These are phyloP conservation scores for Toxoplasma gondii DNA, from an alignment of 169 alveolate genomes.

Conservation along the genomic window DNA sequence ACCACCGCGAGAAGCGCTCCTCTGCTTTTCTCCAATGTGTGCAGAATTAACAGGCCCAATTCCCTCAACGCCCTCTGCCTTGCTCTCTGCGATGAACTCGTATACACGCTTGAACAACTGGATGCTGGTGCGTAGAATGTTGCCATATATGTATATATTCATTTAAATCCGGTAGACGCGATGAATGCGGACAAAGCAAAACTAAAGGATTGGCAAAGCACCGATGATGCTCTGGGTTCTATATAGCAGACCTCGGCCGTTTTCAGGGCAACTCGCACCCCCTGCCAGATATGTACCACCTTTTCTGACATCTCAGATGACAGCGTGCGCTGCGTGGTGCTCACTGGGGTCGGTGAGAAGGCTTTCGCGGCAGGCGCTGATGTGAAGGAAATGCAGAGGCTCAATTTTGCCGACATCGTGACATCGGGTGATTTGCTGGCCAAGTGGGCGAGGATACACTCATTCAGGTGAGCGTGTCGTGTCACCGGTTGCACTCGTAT, in stretches of 20 bases:
- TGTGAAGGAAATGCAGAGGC: not conserved
- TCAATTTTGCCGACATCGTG: not conserved
- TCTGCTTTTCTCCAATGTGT: not conserved
- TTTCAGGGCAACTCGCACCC: too few relatives aligned
- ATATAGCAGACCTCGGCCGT: too few relatives aligned
- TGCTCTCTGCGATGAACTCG: conserved; percentile 82
- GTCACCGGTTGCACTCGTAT: not conserved
- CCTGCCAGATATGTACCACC: too few relatives aligned
- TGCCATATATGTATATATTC: too few relatives aligned
- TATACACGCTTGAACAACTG: conserved; percentile 63
- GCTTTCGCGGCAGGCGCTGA: conserved; percentile 1
- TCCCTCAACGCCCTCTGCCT: conserved; percentile 87
- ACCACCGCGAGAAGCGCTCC: too few relatives aligned
- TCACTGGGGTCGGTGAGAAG: conserved; percentile 82
- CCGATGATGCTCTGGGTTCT: too few relatives aligned
- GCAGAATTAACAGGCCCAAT: conserved; percentile 82
- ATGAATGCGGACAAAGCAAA: too few relatives aligned
- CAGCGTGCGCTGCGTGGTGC: conserved; percentile 81
- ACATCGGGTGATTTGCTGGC: not conserved
- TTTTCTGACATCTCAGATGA: conserved; percentile 53
- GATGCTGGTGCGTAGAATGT: conserved; percentile 66
- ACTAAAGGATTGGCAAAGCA: too few relatives aligned
- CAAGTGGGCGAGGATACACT: not conserved
- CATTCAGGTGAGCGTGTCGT: not conserved
- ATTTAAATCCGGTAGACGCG: not conserved